Evolutionary conservation across 148 eudicot genomes (phyloP), one percentile per base, ranked within the genome.

Genomic region (Simmondsia chinensis): DNA sequence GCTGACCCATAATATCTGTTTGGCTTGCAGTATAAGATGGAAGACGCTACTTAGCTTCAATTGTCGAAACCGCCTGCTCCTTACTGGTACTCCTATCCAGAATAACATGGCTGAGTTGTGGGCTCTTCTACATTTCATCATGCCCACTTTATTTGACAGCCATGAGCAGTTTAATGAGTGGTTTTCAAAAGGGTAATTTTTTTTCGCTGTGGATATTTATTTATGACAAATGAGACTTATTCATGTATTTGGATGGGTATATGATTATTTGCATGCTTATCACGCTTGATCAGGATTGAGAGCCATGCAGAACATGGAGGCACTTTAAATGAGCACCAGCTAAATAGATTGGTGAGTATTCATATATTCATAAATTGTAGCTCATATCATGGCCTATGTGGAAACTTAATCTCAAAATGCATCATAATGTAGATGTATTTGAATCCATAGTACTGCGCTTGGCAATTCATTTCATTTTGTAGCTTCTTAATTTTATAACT

Each of bases 71-170:
- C 95, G 97, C 52, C 73, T 91, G 83, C 87, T 91, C 50, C 67
- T 91, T 56, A 91, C 97, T 40, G 97, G 97, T 34, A 91, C 97
- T 2, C 97, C 97, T 24, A 65, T 91, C 58, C 97, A 91, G 61
- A 91, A 91, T 62, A 91, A 91, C 74, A 91, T 91, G 97, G 97
- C 97, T 58, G 97, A 91, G 56, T 67, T 91, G 59, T 91, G 97
- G 97, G 79, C 97, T 23, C 88, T 91, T 46, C 65, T 91, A 7
- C 97, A 91, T 72, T 91, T 91, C 50, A 91, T 91, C 46, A 91
- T 91, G 97, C 97, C 97, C 35, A 91, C 97, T 15, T 64, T 91
- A 29, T 91, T 91, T 59, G 97, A 91, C 68, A 91, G 97, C 65
- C 97, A 91, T 41, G 97, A 91, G 48, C 95, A 85, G 54, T 91